Evolutionary conservation across 2,329 filamentous ascomycete genomes (phyloP).

Genomic region (Microdochium nivale): DNA sequence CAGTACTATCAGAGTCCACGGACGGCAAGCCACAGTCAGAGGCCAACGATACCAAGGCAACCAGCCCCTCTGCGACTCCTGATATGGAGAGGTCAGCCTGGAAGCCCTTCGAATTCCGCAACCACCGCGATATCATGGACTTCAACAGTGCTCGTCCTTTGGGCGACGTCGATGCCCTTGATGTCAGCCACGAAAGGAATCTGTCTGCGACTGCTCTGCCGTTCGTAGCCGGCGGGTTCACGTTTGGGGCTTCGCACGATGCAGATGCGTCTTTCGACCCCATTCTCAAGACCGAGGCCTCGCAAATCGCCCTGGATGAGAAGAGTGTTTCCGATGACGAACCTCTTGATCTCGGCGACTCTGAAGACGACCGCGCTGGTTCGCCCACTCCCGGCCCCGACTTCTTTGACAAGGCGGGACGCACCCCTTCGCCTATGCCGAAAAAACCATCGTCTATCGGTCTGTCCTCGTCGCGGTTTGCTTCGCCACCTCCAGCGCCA

Average conservation of each 20-base stretch:
- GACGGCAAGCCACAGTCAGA: conserved; percentile 32
- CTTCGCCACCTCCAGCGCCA: conserved; percentile 19
- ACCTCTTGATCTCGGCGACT: background rate
- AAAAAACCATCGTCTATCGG: conserved; percentile 10
- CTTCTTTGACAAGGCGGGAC: conserved; percentile 1
- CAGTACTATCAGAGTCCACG: conserved; percentile 40
- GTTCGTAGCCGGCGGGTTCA: conserved; percentile 43
- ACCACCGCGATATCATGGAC: conserved; percentile 33
- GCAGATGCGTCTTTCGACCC: conserved; percentile 18
- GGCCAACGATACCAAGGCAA: conserved; percentile 32
- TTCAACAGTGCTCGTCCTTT: conserved; percentile 45
- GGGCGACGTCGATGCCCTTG: conserved; percentile 30
- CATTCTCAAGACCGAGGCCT: conserved; percentile 12
- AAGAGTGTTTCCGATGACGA: background rate
- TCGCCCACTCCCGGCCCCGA: conserved; percentile 24
- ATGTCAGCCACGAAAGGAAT: conserved; percentile 37
- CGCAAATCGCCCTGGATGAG: background rate
- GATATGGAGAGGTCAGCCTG: conserved; percentile 42
- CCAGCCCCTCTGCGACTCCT: conserved; percentile 41
- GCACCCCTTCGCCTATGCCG: background rate
- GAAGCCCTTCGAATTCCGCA: conserved; percentile 54
- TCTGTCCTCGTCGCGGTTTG: conserved; percentile 22
- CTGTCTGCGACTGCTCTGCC: conserved; percentile 64
- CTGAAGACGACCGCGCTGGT: conserved; percentile 19
- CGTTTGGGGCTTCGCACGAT: conserved; percentile 21